Base-by-base conservation (phyloP, 306 rosid genomes). In the Pyrus pyrifolia region DNA sequence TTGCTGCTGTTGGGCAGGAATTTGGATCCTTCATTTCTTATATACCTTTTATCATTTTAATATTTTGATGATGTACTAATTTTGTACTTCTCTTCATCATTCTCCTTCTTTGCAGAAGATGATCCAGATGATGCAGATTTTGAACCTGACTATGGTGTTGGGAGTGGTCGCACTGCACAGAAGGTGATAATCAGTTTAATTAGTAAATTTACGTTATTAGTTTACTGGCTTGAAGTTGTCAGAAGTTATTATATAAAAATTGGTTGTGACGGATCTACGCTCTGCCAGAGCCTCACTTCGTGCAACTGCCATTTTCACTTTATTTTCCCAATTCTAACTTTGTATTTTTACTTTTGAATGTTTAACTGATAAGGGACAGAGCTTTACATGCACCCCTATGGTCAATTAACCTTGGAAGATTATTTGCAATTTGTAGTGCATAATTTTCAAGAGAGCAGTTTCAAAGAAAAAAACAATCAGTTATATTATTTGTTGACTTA, bases 121-220 rank as follows among this genome's bases (percentile, higher is more conserved):
- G 99, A 96, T 82, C 97, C 98, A 1, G 96, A 89, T 59, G 99
- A 96, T 81, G 96, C 84, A 63, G 99, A 96, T 82, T 96, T 96
- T 74, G 98, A 96, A 81, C 99, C 97, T 71, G 88, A 80, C 76
- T 81, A 67, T 67, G 89, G 81, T 46, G 86, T 79, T 35, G 49
- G 84, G 4, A 87, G 76, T 85, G 90, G 83, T 55, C 96, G 82
- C 73, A 59, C 98, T 57, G 87, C 82, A 58, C 89, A 82, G 59
- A 93, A 96, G 99, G 99, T 96, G 65, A 35, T 74, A 61, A 49
- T n/a, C 71, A 23, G 62, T 82, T 69, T 66, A 52, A 45, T 76
- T 71, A 40, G 66, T 18, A 17, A 67, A 35, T 11, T 74, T 82
- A 29, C 55, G 15, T 58, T 74, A 74, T 70, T 84, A 60, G 71